Evolutionary conservation across 805 yeast genomes (phyloP).

Genomic region (Komagataella phaffii): DNA sequence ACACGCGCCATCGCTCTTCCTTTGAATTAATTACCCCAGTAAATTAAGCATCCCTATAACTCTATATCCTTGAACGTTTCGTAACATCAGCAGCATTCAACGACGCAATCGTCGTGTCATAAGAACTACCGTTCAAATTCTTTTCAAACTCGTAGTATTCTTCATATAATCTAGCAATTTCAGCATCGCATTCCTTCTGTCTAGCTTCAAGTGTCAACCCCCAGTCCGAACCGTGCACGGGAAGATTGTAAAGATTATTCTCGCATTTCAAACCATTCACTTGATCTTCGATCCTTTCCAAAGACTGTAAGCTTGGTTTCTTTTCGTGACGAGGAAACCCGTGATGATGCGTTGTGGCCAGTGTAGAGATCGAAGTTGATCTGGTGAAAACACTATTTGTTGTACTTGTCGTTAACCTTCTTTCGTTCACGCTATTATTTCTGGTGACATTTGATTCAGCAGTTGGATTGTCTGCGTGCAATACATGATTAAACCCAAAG

Average conservation of each 20-base stretch:
- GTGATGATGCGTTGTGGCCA: constrained; percentile 9
- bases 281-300: not conserved
- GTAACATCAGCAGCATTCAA: not conserved
- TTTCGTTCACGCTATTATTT: constrained; percentile 6
- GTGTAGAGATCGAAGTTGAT: constrained; percentile 14
- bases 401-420: not conserved
- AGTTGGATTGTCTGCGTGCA: constrained; percentile 10
- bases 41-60: not conserved
- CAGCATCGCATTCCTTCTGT: not conserved
- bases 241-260: not conserved
- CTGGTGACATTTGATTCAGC: constrained; percentile 1
- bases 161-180: not conserved
- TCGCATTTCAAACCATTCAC: not conserved
- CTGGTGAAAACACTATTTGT: constrained; percentile 11
- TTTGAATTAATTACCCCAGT: constrained; percentile 1
- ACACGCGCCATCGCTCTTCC: not conserved
- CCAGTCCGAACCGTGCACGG: not conserved
- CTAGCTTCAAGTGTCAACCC: not conserved
- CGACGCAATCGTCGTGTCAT: not conserved
- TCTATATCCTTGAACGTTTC: not conserved
- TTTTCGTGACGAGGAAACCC: constrained; percentile 2
- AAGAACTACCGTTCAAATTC: not conserved
- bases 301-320: constrained; percentile 1
- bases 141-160: not conserved
- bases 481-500: constrained; percentile 17